phyloP scores from a whole-genome alignment of 305 asterid species.

The Rubia balearica region DNA sequence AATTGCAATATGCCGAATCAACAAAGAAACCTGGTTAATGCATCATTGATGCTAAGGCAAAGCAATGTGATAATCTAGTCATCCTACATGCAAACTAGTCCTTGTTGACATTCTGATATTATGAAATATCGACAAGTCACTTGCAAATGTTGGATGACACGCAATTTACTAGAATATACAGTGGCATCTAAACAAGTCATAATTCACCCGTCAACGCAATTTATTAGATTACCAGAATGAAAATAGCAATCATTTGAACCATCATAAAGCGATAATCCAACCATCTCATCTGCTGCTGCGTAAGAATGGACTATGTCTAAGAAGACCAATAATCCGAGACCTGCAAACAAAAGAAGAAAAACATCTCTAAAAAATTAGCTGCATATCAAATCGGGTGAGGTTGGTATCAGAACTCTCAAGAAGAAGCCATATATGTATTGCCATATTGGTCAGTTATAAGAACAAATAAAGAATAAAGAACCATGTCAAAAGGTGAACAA shows the following conservation, averaged over 20 bases:
- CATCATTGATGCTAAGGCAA: background rate
- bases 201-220: conserved; percentile 7
- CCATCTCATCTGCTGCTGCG: conserved; percentile 98
- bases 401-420: conserved; percentile 3
- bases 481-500: background rate
- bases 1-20: background rate
- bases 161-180: background rate
- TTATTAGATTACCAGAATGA: conserved; percentile 58
- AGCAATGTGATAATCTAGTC: conserved; percentile 3
- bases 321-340: conserved; percentile 79
- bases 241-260: conserved; percentile 98
- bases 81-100: background rate
- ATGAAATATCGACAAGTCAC: background rate
- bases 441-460: background rate
- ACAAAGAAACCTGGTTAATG: background rate
- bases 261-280: conserved; percentile 87
- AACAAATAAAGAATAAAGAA: background rate
- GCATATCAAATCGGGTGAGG: background rate
- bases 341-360: conserved; percentile 33
- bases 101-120: background rate
- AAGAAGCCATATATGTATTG: background rate
- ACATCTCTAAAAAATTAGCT: conserved; percentile 15
- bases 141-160: background rate
- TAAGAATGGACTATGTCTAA: conserved; percentile 92
- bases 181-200: conserved; percentile 7